Base-by-base conservation (phyloP, 2,329 filamentous ascomycete species). In the Colletotrichum sp. region DNA sequence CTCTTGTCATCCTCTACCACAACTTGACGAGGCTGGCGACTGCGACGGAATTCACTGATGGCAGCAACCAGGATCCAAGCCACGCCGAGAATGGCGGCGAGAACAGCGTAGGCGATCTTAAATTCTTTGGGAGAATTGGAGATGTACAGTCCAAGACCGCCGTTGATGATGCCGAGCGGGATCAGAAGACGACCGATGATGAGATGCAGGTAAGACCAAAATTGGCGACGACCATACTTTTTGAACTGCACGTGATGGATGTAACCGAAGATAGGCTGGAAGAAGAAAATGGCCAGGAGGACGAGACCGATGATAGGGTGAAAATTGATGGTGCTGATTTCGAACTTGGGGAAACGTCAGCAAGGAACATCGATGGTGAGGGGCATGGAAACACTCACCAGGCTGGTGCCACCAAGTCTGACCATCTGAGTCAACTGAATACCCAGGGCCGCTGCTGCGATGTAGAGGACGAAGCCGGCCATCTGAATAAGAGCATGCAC, bases 231-330 rank as follows among this genome's bases (percentile, higher is more conserved):
- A 32, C 79, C 76, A 5, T 84, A 77, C 25, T 78, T 78, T 77
- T 85, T 85, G 81, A 85, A 89, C 18, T 80, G 77, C 1, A 77
- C 60, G 77, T 89, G 88, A 77, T 89, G 88, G 6, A 86, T 58
- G 55, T 81, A 77, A 4, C 88, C 88, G 3, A 88, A 79, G 4
- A 85, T 18, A 0, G 87, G 86, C 79, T 89, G 87, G 60, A 86
- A 71, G 76, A 85, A 74, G 7, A 89, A 79, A 1, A 82, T 70
- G 13, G 75, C 82, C 9, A 89, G 82, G 5, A 87, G 79, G 6
- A 87, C 80, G 66, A 89, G 79, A 34, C 88, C 88, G 75, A 89
- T 85, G 76, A 89, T 87, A 39, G 86, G 86, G 77, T 89, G 88
- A 60, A 82, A 83, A 76, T 85, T 86, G 39, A 80, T 79, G 6